Evolutionary conservation across 352 stramenopile species (phyloP).

Genomic region (Globisporangium heterothallicum): DNA sequence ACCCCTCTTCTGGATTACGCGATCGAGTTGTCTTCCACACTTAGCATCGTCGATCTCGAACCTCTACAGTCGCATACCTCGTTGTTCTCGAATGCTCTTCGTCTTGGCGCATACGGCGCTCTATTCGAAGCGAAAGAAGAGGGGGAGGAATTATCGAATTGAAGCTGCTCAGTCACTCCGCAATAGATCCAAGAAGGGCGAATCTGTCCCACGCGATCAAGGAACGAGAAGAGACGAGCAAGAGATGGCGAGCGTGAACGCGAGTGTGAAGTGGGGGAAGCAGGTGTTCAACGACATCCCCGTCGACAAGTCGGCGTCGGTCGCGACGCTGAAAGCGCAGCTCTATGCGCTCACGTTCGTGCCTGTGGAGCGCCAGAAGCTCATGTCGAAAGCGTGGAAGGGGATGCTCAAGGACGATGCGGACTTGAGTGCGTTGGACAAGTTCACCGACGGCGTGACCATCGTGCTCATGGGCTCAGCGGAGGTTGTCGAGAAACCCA

Average conservation of each 20-base stretch:
- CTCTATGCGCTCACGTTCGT: constrained; percentile 79
- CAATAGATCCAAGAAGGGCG: constrained; percentile 1
- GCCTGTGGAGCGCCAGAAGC: constrained; percentile 81
- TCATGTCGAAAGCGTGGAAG: constrained; percentile 89
- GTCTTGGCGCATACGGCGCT: neutral
- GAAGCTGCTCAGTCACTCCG: neutral
- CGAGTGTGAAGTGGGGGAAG: constrained; percentile 88
- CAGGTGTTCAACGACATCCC: constrained; percentile 62
- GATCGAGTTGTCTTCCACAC: no score
- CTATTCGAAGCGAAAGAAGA: neutral
- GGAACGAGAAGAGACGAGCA: neutral
- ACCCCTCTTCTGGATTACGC: no score
- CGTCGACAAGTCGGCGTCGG: constrained; percentile 59
- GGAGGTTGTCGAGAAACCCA: constrained; percentile 86
- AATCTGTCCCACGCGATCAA: neutral
- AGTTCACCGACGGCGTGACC: constrained; percentile 48
- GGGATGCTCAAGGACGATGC: constrained; percentile 87
- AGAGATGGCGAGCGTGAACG: constrained; percentile 41
- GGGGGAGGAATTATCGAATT: constrained; percentile 8
- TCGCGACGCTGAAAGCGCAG: constrained; percentile 77
- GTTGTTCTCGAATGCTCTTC: neutral
- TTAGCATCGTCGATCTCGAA: no score
- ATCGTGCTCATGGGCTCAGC: constrained; percentile 94
- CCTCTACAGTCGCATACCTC: no score
- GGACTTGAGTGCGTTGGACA: constrained; percentile 47